These are phyloP conservation scores for Staphylotrichum longicolle DNA, from an alignment of 495 filamentous ascomycete genomes.

Conservation along the genomic window DNA sequence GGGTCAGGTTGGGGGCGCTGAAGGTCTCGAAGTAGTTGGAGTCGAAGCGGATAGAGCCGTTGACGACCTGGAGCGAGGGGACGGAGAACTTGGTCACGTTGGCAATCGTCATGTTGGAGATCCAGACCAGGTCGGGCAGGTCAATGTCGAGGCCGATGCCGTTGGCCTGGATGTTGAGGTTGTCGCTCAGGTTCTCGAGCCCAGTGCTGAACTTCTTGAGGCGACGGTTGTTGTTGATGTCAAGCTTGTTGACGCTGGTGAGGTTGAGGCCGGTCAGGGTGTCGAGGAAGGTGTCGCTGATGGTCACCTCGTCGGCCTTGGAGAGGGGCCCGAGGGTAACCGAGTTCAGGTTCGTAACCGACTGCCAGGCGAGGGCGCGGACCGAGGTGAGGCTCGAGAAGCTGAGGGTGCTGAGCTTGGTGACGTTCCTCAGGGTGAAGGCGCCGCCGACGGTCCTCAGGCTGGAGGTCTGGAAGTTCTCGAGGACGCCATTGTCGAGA, in stretches of 20 bases:
- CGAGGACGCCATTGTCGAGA: slow-evolving; percentile 51
- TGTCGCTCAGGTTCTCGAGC: slow-evolving; percentile 63
- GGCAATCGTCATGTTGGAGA: slow-evolving; percentile 77
- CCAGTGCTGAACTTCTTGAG: slow-evolving; percentile 68
- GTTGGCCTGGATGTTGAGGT: slow-evolving; percentile 65
- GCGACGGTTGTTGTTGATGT: slow-evolving; percentile 79
- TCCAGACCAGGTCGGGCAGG: slow-evolving; percentile 75
- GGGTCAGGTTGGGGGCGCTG: slow-evolving; percentile 75
- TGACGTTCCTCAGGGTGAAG: slow-evolving; percentile 66
- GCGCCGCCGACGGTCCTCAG: slow-evolving; percentile 53
- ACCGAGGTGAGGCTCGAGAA: slow-evolving; percentile 63
- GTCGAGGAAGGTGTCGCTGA: slow-evolving; percentile 79
- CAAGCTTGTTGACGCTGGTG: slow-evolving; percentile 55
- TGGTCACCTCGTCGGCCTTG: slow-evolving; percentile 61
- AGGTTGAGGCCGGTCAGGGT: slow-evolving; percentile 77
- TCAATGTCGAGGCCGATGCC: slow-evolving; percentile 54
- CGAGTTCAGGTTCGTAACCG: slow-evolving; percentile 66
- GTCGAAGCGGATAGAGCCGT: slow-evolving; percentile 79
- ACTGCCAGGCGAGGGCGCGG: slow-evolving; percentile 63
- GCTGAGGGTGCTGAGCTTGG: slow-evolving; percentile 59
- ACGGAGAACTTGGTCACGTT: slow-evolving; percentile 78
- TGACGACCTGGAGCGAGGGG: slow-evolving; percentile 74
- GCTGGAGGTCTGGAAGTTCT: slow-evolving; percentile 49
- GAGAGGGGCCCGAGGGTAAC: slow-evolving; percentile 64
- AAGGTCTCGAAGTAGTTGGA: slow-evolving; percentile 69